These are phyloP conservation scores for Metschnikowia sp. DNA, from an alignment of 805 yeast species.

Conservation along the genomic window DNA sequence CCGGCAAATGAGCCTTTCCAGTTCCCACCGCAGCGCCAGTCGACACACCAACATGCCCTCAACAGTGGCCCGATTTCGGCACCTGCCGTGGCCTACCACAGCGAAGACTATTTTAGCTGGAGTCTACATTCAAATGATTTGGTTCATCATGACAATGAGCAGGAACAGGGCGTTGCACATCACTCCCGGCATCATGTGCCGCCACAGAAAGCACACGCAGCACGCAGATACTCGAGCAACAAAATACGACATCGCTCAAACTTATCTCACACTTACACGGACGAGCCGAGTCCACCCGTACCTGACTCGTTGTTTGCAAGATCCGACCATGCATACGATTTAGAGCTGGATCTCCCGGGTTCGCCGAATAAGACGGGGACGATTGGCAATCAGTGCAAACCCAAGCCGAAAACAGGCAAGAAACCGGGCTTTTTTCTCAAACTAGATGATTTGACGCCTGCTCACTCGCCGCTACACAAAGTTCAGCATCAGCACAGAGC, in stretches of 20 bases:
- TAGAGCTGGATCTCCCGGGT: not conserved
- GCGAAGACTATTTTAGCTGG: conserved; percentile 14
- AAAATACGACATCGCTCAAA: conserved; percentile 13
- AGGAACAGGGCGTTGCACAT: not conserved
- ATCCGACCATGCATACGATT: not conserved
- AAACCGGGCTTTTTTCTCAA: conserved; percentile 29
- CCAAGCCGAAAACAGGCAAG: conserved; percentile 5
- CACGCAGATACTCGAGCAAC: conserved; percentile 4
- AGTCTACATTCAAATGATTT: not conserved
- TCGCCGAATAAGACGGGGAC: not conserved
- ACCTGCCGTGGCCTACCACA: conserved; percentile 12
- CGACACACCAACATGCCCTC: conserved; percentile 1
- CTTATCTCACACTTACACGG: conserved; percentile 10
- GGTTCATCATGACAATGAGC: not conserved
- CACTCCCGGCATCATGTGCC: conserved; percentile 1
- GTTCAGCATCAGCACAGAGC: conserved; percentile 13
- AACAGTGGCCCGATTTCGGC: conserved; percentile 14
- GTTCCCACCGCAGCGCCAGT: conserved; percentile 3
- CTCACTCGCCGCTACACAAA: conserved; percentile 8
- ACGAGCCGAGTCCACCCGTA: conserved; percentile 1
- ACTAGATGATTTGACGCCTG: conserved; percentile 21
- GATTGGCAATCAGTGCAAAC: not conserved
- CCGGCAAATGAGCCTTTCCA: conserved; percentile 7
- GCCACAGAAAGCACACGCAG: conserved; percentile 1
- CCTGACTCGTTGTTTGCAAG: conserved; percentile 2